A percentile compares a stretch with the other conserved stretches of the same genome.
Conservation (phyloP, 208 protist species). For the Acanthamoeba healyi region DNA sequence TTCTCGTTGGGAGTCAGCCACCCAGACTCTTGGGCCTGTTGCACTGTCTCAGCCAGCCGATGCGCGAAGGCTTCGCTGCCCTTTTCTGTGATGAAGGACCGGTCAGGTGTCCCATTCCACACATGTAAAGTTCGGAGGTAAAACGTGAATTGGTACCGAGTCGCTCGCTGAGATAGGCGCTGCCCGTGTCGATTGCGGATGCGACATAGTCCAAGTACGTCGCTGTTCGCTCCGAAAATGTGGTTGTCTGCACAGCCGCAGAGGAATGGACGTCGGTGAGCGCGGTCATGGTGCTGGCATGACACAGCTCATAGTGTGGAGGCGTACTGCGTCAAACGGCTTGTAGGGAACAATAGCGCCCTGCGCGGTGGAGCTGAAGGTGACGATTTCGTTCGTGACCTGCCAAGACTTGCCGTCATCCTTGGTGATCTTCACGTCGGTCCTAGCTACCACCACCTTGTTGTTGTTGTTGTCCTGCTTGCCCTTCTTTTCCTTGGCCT, state of each 20-base stretch:
- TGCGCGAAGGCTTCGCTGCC: constrained; percentile 29
- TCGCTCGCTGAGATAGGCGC: background rate
- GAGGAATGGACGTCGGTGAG: no score
- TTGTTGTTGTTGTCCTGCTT: background rate
- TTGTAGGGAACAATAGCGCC: background rate
- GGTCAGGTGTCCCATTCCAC: no score
- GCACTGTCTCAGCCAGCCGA: background rate
- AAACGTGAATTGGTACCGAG: constrained; percentile 12
- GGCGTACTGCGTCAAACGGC: constrained; percentile 12
- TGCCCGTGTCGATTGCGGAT: background rate
- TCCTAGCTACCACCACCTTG: background rate
- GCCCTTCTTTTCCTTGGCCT: background rate
- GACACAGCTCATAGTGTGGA: background rate
- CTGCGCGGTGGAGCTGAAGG: constrained; percentile 3
- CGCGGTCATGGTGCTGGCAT: background rate
- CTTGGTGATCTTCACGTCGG: background rate
- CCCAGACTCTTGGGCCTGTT: constrained; percentile 23
- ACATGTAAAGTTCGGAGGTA: no score
- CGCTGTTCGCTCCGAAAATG: background rate
- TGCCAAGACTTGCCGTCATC: constrained; percentile 32
- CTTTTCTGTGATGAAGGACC: background rate
- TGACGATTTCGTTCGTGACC: constrained; percentile 41
- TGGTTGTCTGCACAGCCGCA: background rate
- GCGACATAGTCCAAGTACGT: constrained; percentile 1
- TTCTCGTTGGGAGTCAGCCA: constrained; percentile 30